Base-by-base conservation (phyloP, 257 asterid species). In the Plantago elongata region DNA sequence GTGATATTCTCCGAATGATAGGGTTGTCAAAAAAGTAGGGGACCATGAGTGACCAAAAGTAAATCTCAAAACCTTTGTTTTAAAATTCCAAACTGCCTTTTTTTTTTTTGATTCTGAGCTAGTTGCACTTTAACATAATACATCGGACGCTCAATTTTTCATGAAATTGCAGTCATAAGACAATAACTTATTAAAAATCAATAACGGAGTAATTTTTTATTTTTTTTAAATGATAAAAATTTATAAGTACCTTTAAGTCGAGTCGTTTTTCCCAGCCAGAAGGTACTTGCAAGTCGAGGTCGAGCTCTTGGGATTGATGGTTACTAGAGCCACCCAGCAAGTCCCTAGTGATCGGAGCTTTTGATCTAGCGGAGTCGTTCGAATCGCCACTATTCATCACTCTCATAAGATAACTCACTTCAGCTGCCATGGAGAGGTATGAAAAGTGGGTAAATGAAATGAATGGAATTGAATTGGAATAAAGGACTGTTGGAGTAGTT, bases 231-330 rank as follows among this genome's bases (percentile, higher is more conserved):
- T 2, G 27, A 22, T 2, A 22, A 22, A 22, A 22, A 22, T 22
- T 22, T 22, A 22, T 22, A 1, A 44, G 42, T 59, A 90, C 98
- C 91, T 84, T 86, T 34, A 91, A 54, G 66, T 91, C 98, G 13
- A 91, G 92, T 45, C 91, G 84, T 59, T 91, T 91, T 68, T 91
- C 98, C 96, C 95, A 91, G 47, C 98, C 98, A 54, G 74, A 79
- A 17, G 98, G 98, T 9, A 86, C 98, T 47, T 88, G 94, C 83
- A 84, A 74, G 77, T 91, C 96, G 16, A 91, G 95, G 90, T 91
- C 96, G 63, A 91, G 34, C 61, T 91, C 98, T 52, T 84, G 81
- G 4, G 94, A 84, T 52, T 88, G 95, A 43, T 81, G 81, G 49
- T 78, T 68, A 11, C 75, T 70, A 61, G 81, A 67, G 0, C 87